Evolutionary conservation across 169 alveolate species (phyloP), one percentile per base, ranked within the genome.

Genomic region (Eimeria praecox): DNA sequence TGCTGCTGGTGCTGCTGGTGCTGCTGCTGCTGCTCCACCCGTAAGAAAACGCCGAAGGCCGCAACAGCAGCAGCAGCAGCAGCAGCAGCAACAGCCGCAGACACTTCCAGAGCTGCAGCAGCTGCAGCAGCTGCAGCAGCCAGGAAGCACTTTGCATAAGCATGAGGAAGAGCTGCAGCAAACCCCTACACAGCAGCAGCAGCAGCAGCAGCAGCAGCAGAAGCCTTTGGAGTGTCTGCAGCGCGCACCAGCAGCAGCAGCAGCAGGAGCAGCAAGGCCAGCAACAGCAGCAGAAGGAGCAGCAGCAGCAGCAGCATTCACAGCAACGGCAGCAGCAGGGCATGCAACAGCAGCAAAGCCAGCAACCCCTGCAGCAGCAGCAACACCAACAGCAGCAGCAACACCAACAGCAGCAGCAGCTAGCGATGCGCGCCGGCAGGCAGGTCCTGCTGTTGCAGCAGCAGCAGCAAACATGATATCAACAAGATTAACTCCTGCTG

Each of bases 21-120:
- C 35, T 27, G 77, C n/a, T 64, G 77, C 77, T 64, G 77, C 77
- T 64, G 77, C 77, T 52, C 62, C 62, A 20, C 62, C 62, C 62
- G 62, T 52, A 52, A 52, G 62, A 52, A 52, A 52, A 20, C 62
- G 62, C 62, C 9, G 62, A 52, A 0, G 62, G 62, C 62, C 62
- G 62, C 62, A 52, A 52, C 62, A 52, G 62, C 62, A 52, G 62
- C 62, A n/a, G n/a, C n/a, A 52, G 62, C 62, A 52, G 3, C 80
- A 69, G 35, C 80, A 69, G 27, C 33, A 18, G 2, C 80, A 69
- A 3, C 16, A 16, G 80, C 62, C 62, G 9, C 62, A 0, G n/a
- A n/a, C n/a, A n/a, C n/a, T n/a, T n/a, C n/a, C n/a, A n/a, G n/a
- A n/a, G n/a, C n/a, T n/a, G n/a, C n/a, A n/a, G n/a, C n/a, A n/a